These are phyloP conservation scores for Limnomonas spitsbergensis DNA, from an alignment of 139 green algal genomes.

Conservation along the genomic window DNA sequence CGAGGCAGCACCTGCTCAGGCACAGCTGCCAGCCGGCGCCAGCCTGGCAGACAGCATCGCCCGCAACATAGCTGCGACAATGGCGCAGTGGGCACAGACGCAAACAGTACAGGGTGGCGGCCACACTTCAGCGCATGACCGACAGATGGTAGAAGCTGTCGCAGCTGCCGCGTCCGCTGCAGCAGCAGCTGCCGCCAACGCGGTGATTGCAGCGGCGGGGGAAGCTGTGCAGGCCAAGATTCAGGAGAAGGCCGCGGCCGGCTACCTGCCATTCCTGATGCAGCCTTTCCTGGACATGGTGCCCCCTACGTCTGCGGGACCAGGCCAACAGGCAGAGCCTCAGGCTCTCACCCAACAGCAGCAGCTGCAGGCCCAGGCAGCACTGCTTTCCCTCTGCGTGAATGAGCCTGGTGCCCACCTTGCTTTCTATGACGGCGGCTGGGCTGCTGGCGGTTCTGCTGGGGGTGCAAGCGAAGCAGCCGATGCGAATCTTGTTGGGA, in stretches of 20 bases:
- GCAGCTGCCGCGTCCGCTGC: constrained; percentile 60
- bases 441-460: too few relatives aligned
- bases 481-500: too few relatives aligned
- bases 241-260: constrained; percentile 47
- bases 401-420: too few relatives aligned
- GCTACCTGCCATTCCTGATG: constrained; percentile 40
- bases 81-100: constrained; percentile 45
- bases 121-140: constrained; percentile 18
- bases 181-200: constrained; percentile 59
- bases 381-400: too few relatives aligned
- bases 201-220: constrained; percentile 68
- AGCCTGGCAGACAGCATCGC: constrained; percentile 44
- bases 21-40: too few relatives aligned
- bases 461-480: too few relatives aligned
- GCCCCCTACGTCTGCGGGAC: too few relatives aligned
- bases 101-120: neutral
- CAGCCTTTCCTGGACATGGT: constrained; percentile 23
- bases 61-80: constrained; percentile 38
- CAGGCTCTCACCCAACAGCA: too few relatives aligned
- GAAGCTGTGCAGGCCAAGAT: constrained; percentile 63
- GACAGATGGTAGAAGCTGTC: constrained; percentile 58
- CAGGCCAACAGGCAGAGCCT: too few relatives aligned
- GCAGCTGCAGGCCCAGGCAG: too few relatives aligned
- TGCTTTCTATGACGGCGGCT: too few relatives aligned
- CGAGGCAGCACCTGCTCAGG: too few relatives aligned